Percentiles rank a stretch among this genome's conserved stretches.
phyloP scores from a whole-genome alignment of 768 basidiomycete genomes.

The Boletus vinaceobasis region DNA sequence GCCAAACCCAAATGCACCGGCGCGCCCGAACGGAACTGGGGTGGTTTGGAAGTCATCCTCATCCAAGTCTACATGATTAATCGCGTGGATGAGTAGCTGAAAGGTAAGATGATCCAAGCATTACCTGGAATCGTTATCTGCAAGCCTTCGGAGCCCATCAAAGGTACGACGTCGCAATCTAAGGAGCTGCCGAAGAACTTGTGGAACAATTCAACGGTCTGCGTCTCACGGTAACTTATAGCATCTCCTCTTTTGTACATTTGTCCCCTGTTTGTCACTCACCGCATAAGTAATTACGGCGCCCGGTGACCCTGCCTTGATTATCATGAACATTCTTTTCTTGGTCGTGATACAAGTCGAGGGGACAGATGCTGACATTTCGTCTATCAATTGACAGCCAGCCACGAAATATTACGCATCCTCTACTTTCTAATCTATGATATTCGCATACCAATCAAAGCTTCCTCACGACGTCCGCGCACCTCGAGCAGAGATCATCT shows the following conservation, averaged over 20 bases:
- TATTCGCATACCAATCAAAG: slow-evolving; percentile 1
- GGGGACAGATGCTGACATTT: neutral
- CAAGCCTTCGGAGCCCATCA: slow-evolving; percentile 39
- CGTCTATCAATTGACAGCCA: neutral
- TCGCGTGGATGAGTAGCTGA: neutral
- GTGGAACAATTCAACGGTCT: neutral
- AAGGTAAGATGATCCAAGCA: neutral
- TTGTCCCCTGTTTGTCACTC: neutral
- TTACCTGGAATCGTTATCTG: slow-evolving; percentile 50
- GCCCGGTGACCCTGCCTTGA: too few species aligned
- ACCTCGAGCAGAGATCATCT: slow-evolving; percentile 64
- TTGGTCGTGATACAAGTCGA: neutral
- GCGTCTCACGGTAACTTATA: neutral
- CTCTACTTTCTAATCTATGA: neutral
- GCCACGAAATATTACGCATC: neutral
- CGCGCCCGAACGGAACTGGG: slow-evolving; percentile 66
- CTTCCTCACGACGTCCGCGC: slow-evolving; percentile 32
- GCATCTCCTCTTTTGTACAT: slow-evolving; percentile 11
- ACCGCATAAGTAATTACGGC: too few species aligned
- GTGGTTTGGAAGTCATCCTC: slow-evolving; percentile 67
- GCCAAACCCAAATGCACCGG: slow-evolving; percentile 47
- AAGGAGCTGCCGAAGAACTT: neutral
- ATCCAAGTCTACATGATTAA: slow-evolving; percentile 62
- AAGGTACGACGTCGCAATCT: slow-evolving; percentile 1
- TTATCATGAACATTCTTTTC: neutral